Evolutionary conservation across 306 rosid species (phyloP), one percentile per base, ranked within the genome.

Genomic region (Vigna unguiculata): DNA sequence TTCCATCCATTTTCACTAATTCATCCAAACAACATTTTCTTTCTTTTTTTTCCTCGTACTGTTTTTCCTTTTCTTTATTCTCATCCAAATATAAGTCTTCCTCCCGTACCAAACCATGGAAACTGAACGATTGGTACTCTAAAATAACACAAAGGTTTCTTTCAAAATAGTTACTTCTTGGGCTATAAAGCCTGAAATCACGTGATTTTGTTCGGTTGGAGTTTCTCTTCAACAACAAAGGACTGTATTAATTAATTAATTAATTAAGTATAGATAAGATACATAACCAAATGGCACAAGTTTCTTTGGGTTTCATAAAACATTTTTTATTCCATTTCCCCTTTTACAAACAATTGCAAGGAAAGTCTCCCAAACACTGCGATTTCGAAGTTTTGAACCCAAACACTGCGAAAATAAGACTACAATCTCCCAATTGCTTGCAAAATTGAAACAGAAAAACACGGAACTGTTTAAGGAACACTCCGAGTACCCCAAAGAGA

Each of bases 151-250:
- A 25, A 5, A 45, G 54, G 70, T 13, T 51, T 43, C 34, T 59
- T 51, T 10, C 7, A 14, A 20, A 71, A 36, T 41, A 40, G 19
- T 20, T 40, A 19, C 30, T 64, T 9, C 8, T 41, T 40, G 17
- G 20, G n/a, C 10, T 76, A 28, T 28, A 79, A 25, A 62, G 38
- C 38, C 58, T 32, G 57, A 43, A 57, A 19, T 21, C 73, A 46
- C 7, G 9, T 11, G 32, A 60, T 49, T 51, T 7, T 69, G 32
- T 9, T 57, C 75, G 6, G 22, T 66, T 38, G 45, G 10, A 60
- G 38, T 67, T 61, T 71, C 36, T 80, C 53, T 19, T 74, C 63
- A 38, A 17, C 63, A 13, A 64, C 57, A 51, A 51, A 52, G 61
- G 51, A 70, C 59, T 25, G 13, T 40, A 9, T 40, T 9, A 40